phyloP scores from a whole-genome alignment of 441 rosid genomes.

The Manihot esculenta region DNA sequence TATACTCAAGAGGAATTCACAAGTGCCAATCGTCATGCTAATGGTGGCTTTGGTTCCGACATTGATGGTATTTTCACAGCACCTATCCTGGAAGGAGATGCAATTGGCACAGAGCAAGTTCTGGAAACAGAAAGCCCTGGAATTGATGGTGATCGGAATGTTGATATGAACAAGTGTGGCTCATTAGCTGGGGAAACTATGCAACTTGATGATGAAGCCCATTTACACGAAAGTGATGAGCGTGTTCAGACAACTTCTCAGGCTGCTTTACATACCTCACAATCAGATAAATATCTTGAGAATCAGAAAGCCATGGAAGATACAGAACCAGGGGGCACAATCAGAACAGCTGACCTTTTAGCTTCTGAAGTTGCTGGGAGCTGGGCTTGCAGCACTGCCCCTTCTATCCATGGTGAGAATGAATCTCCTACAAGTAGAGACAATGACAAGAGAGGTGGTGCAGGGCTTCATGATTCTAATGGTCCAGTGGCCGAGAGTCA shows the following conservation, averaged over 20 bases:
- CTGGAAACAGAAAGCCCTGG: constrained; percentile 79
- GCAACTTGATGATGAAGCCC: constrained; percentile 73
- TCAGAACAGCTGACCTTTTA: constrained; percentile 77
- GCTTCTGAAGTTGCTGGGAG: constrained; percentile 90
- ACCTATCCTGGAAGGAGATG: constrained; percentile 56
- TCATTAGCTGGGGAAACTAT: constrained; percentile 63
- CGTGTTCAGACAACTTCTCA: constrained; percentile 26
- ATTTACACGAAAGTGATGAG: constrained; percentile 39
- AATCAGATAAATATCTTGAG: constrained; percentile 30
- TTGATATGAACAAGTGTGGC: constrained; percentile 37
- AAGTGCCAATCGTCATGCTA: constrained; percentile 40
- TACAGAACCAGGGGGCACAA: constrained; percentile 59
- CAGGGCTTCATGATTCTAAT: constrained; percentile 41
- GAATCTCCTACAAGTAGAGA: constrained; percentile 54
- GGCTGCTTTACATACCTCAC: constrained; percentile 30
- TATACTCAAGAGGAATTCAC: constrained; percentile 77
- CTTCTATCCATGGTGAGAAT: constrained; percentile 75
- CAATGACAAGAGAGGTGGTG: constrained; percentile 38
- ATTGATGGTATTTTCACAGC: constrained; percentile 63
- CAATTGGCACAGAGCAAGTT: constrained; percentile 71
- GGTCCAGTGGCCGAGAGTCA: constrained; percentile 45
- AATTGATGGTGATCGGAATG: constrained; percentile 31
- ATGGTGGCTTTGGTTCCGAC: constrained; percentile 82
- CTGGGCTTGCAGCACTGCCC: constrained; percentile 86
- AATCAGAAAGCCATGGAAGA: constrained; percentile 38